Base-by-base conservation (phyloP, 371 early-diverging fungal genomes). In the Cokeromyces recurvatus region DNA sequence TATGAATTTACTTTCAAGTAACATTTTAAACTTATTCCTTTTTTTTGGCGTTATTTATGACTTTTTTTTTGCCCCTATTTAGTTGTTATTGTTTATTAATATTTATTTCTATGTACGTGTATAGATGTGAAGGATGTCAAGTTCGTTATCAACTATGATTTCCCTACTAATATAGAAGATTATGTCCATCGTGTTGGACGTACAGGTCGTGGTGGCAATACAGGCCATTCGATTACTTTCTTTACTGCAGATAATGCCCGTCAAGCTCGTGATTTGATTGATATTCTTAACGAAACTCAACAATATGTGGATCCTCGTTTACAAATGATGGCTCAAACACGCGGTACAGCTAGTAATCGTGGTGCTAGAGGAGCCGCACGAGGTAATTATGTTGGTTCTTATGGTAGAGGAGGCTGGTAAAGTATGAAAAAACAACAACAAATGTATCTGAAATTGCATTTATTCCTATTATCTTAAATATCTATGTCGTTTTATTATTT, bases 181-280 rank as follows among this genome's bases (percentile, higher is more conserved):
- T 98, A 96, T 68, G 92, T 97, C 29, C 99, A 98, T 73, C 89
- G 99, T 59, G 98, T 99, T 52, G 99, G 99, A 48, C 88, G 99
- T 78, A 99, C 99, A 21, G 99, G 99, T 59, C 95, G 99, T 81
- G 97, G 96, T 48, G 92, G 89, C 19, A 83, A 84, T 38, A 87
- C 87, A n/a, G 99, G 99, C 25, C 81, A 90, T 11, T 86, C 98
- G 15, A 82, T 91, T 66, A 97, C 99, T 16, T 99, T 95, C 84
- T 97, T 99, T 73, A 95, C 98, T 2, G 66, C 81, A 34, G 96
- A 91, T 19, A 95, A 99, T 72, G 79, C 81, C 43, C 87, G 87
- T 56, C 86, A 87, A 60, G 93, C 98, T 37, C 80, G 83, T 56
- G 95, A 94, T 40, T 82, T 99, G 46, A 80, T 94, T 22, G 83